Evolutionary conservation across 352 stramenopile species (phyloP).

Genomic region (Phytophthora macrochlamydospora): DNA sequence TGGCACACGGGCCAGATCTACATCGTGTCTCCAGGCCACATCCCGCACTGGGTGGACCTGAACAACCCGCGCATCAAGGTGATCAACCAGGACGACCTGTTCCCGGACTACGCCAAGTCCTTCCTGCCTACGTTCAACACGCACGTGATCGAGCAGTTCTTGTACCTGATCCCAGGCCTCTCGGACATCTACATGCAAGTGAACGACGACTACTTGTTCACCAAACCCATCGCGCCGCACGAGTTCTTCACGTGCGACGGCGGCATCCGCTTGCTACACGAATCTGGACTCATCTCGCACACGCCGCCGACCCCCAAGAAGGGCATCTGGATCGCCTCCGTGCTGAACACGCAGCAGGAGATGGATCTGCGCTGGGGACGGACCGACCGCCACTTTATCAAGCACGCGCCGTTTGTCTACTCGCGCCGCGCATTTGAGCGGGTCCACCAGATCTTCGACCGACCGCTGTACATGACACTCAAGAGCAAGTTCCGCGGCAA

Average conservation of each 20-base stretch:
- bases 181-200: constrained; percentile 91
- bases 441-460: constrained; percentile 88
- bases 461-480: constrained; percentile 80
- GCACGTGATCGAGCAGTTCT: constrained; percentile 89
- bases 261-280: constrained; percentile 81
- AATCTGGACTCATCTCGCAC: constrained; percentile 80
- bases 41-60: constrained; percentile 84
- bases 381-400: constrained; percentile 85
- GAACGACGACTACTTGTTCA: constrained; percentile 92
- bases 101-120: constrained; percentile 80
- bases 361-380: constrained; percentile 87
- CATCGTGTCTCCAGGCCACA: constrained; percentile 83
- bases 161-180: constrained; percentile 84
- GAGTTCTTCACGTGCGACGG: constrained; percentile 90
- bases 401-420: constrained; percentile 90
- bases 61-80: constrained; percentile 86
- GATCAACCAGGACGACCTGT: constrained; percentile 88
- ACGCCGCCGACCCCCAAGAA: constrained; percentile 76
- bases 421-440: constrained; percentile 84
- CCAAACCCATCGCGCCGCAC: constrained; percentile 76
- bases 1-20: constrained; percentile 88
- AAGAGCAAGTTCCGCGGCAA: constrained; percentile 87
- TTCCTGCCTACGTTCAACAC: constrained; percentile 90
- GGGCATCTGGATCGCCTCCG: constrained; percentile 87
- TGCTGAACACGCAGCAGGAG: constrained; percentile 89